Percentiles rank a stretch among this genome's conserved stretches.
Conservation (phyloP, 768 basidiomycete species). For the Hypholoma fasciculare region DNA sequence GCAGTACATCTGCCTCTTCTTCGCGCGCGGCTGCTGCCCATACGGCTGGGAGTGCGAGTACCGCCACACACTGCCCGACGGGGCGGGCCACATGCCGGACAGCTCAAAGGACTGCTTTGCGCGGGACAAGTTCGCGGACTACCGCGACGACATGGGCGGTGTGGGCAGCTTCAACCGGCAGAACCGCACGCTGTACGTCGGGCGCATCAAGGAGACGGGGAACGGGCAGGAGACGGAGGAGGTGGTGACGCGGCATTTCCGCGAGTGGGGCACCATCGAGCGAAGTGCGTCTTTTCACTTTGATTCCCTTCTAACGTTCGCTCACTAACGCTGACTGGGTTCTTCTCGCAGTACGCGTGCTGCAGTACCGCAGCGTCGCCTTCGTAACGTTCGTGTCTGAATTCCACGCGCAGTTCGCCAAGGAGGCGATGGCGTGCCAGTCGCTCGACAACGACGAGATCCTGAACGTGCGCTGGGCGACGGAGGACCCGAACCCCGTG, state of each 20-base stretch:
- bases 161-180: conserved; percentile 94
- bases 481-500: conserved; percentile 95
- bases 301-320: background rate
- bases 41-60: conserved; percentile 99
- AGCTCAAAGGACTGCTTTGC: conserved; percentile 96
- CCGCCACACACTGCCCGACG: conserved; percentile 84
- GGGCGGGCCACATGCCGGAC: conserved; percentile 72
- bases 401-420: conserved; percentile 89
- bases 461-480: conserved; percentile 98
- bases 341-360: conserved; percentile 67
- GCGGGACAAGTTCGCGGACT: conserved; percentile 94
- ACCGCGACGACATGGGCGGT: conserved; percentile 99
- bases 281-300: conserved; percentile 58
- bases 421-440: conserved; percentile 99
- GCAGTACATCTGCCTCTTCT: conserved; percentile 94
- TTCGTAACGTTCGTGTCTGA: conserved; percentile 96
- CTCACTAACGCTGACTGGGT: background rate
- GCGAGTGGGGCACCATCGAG: conserved; percentile 94
- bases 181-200: conserved; percentile 94
- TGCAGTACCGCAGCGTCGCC: conserved; percentile 93
- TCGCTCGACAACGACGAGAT: conserved; percentile 97
- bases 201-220: conserved; percentile 90
- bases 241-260: conserved; percentile 88
- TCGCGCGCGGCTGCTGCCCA: conserved; percentile 94
- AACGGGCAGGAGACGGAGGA: conserved; percentile 90